Evolutionary conservation across 2,329 filamentous ascomycete genomes (phyloP).

Genomic region (Claviceps africana): DNA sequence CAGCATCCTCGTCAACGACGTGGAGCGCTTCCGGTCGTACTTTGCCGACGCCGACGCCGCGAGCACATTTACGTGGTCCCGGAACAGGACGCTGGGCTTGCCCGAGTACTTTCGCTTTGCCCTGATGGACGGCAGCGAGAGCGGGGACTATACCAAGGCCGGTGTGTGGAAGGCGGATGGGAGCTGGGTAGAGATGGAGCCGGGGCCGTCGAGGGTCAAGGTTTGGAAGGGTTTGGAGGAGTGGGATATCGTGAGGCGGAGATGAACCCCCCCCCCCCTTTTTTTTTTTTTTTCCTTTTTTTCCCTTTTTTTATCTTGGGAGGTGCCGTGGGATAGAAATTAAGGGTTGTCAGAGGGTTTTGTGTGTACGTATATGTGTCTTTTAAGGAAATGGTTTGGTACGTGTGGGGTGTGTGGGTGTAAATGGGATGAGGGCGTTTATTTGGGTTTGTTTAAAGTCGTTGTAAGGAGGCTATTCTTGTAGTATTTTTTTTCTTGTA

Average conservation of each 20-base stretch:
- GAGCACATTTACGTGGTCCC: slow-evolving; percentile 44
- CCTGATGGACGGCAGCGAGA: slow-evolving; percentile 50
- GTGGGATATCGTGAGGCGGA: not conserved
- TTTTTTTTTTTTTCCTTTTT: not conserved
- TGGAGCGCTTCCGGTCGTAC: slow-evolving; percentile 65
- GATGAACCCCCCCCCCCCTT: too few species aligned
- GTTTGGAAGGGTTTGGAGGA: slow-evolving; percentile 5
- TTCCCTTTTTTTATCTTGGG: not conserved
- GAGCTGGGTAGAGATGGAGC: slow-evolving; percentile 50
- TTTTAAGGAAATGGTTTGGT: too few species aligned
- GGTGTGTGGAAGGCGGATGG: slow-evolving; percentile 53
- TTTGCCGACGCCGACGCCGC: slow-evolving; percentile 38
- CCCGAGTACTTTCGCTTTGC: slow-evolving; percentile 70
- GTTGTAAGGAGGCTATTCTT: too few species aligned
- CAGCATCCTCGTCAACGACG: slow-evolving; percentile 71
- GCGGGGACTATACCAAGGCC: slow-evolving; percentile 62
- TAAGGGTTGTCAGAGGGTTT: too few species aligned
- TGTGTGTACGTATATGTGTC: too few species aligned
- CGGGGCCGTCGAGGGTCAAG: slow-evolving; percentile 40
- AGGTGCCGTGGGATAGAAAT: too few species aligned
- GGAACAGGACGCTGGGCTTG: slow-evolving; percentile 27
- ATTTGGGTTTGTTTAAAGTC: too few species aligned
- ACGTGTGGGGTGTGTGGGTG: too few species aligned
- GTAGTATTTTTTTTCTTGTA: too few species aligned
- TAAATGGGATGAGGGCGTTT: too few species aligned